Evolutionary conservation across 2,329 filamentous ascomycete genomes (phyloP), one percentile per base, ranked within the genome.

Genomic region (Sporothrix phasma): DNA sequence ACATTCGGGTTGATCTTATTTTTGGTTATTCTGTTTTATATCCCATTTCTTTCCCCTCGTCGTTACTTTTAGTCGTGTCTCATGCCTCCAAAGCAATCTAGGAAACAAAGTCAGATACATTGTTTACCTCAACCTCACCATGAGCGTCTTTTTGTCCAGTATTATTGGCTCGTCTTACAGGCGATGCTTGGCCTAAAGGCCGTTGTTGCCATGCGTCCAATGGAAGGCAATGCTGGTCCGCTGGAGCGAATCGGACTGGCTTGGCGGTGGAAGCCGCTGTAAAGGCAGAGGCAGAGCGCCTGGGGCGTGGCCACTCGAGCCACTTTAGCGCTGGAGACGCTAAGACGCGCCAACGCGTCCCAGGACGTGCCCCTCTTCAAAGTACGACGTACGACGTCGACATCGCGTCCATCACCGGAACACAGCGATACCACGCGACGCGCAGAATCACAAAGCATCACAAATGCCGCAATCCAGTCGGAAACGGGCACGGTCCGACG

Each of bases 321-420:
- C 54, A 58, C 37, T 58, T 58, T 58, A 58, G 54, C 54, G 29
- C n/a, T 6, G 43, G 24, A 53, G 51, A 6, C 49, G 31, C 49
- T 43, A 41, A 41, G 24, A 59, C 56, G 56, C 56, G 56, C 24
- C 37, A 29, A 59, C 56, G 56, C 56, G 56, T 59, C 39, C n/a
- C 17, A 26, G 41, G 8, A 7, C 45, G 4, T 59, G 56, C 56
- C 24, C 56, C 56, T 59, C 53, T 11, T 54, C 8, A 39, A n/a
- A 34, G 31, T 34, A 34, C 31, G 31, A 5, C 34, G 8, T 37
- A 37, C 34, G 11, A 10, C 8, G 11, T 37, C n/a, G n/a, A 37
- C 34, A 31, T 53, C 49, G 8, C 34, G 37, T 39, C 31, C 19
- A n/a, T 8, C 49, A 34, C 13, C 49, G 34, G 24, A 17, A 39